Evolutionary conservation across 306 rosid genomes (phyloP).

Genomic region (Cotoneaster glaucophyllus): DNA sequence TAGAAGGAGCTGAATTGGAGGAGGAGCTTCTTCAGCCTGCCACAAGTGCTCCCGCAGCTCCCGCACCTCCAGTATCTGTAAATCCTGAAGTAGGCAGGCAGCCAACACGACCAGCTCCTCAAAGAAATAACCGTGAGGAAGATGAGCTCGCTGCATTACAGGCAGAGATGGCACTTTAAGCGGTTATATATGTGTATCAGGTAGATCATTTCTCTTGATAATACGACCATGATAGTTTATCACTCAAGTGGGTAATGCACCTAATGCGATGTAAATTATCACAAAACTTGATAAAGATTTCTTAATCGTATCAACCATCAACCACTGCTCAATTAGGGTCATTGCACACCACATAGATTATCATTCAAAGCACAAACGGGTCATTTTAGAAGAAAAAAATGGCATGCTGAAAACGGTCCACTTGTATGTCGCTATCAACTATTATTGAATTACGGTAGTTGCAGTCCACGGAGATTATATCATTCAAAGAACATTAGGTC

Average conservation of each 20-base stretch:
- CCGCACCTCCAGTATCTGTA: slow-evolving; percentile 62
- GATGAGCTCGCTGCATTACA: slow-evolving; percentile 95
- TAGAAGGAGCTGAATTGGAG: slow-evolving; percentile 95
- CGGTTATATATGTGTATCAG: neutral
- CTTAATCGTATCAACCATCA: neutral
- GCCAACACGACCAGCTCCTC: slow-evolving; percentile 64
- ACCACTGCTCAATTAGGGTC: neutral
- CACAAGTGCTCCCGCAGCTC: slow-evolving; percentile 83
- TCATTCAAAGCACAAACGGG: neutral
- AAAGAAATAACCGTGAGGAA: slow-evolving; percentile 74
- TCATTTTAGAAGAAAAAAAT: neutral
- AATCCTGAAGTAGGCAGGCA: slow-evolving; percentile 58
- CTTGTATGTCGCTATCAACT: neutral
- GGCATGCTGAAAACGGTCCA: neutral
- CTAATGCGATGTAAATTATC: neutral
- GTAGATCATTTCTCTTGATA: neutral
- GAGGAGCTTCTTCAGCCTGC: slow-evolving; percentile 94
- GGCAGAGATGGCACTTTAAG: slow-evolving; percentile 98
- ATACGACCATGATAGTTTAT: neutral
- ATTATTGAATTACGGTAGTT: neutral
- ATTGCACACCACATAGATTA: neutral
- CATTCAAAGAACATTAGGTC: neutral
- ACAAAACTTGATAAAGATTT: neutral
- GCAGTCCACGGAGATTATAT: neutral
- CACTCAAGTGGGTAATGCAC: neutral